Percentiles rank a stretch among this genome's conserved stretches.
Conservation (phyloP, 2,329 filamentous ascomycete species). For the Ceratocystis cacaofunesta region DNA sequence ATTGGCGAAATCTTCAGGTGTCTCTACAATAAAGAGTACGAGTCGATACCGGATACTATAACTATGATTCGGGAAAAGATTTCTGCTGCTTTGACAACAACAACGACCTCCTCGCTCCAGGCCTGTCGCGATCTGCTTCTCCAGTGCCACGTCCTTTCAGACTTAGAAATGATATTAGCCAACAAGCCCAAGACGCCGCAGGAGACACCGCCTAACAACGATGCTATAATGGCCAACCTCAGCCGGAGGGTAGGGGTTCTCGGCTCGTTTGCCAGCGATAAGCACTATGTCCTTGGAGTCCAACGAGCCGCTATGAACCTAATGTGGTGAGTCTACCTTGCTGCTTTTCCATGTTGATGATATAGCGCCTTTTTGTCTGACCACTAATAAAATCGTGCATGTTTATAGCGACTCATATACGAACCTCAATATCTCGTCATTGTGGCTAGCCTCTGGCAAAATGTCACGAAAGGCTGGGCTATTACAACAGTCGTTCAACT, state of each 20-base stretch:
- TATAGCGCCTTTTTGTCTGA: not conserved
- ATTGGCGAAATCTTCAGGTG: slow-evolving; percentile 47
- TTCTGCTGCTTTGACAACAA: slow-evolving; percentile 58
- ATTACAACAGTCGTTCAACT: slow-evolving; percentile 79
- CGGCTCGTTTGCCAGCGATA: slow-evolving; percentile 79
- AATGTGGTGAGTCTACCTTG: slow-evolving; percentile 38
- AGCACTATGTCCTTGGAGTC: slow-evolving; percentile 81
- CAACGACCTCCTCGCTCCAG: slow-evolving; percentile 65
- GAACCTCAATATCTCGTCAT: slow-evolving; percentile 59
- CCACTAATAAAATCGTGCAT: not conserved
- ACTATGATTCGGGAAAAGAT: slow-evolving; percentile 53
- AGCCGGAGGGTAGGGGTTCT: slow-evolving; percentile 73
- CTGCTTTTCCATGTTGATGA: not conserved
- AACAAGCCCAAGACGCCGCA: slow-evolving; percentile 1
- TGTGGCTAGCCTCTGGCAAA: slow-evolving; percentile 75
- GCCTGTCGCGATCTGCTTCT: slow-evolving; percentile 74
- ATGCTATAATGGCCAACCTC: slow-evolving; percentile 37
- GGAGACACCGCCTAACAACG: not conserved
- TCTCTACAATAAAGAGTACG: slow-evolving; percentile 37
- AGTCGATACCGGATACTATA: slow-evolving; percentile 37
- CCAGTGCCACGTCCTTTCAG: slow-evolving; percentile 72
- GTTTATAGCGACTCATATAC: slow-evolving; percentile 23
- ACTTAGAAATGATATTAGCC: slow-evolving; percentile 63
- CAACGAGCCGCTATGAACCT: slow-evolving; percentile 78
- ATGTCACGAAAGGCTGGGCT: slow-evolving; percentile 76